Evolutionary conservation across 139 green algal genomes (phyloP).

Genomic region (Deuterostichococcus epilithicus): DNA sequence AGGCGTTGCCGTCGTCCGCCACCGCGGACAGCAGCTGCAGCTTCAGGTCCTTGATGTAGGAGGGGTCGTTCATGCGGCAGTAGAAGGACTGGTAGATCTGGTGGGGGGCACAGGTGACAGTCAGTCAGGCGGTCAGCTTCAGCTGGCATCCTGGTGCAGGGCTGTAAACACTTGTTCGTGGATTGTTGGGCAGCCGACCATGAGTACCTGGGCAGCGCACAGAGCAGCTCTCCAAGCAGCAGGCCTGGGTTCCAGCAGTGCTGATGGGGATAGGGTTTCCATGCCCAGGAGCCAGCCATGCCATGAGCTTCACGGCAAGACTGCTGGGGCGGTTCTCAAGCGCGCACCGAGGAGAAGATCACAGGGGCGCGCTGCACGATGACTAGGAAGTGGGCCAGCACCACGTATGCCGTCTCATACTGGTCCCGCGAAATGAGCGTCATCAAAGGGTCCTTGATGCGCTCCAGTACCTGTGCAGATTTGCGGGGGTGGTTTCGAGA

Average conservation of each 20-base stretch:
- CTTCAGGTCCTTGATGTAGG: conserved; percentile 94
- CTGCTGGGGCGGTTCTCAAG: no score
- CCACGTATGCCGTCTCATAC: conserved; percentile 71
- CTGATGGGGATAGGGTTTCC: no score
- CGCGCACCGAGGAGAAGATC: conserved; percentile 51
- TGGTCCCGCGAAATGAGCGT: conserved; percentile 75
- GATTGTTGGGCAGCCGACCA: no score
- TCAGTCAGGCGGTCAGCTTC: not conserved
- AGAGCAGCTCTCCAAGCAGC: no score
- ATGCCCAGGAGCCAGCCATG: no score
- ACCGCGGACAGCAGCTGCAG: conserved; percentile 86
- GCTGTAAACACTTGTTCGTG: not conserved
- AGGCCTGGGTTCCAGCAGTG: no score
- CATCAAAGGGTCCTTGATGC: conserved; percentile 85
- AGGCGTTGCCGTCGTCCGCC: conserved; percentile 78
- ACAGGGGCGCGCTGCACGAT: conserved; percentile 74
- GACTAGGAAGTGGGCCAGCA: conserved; percentile 84
- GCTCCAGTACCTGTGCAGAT: conserved; percentile 80
- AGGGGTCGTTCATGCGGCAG: conserved; percentile 85
- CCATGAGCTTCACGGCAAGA: no score
- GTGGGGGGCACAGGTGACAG: not conserved
- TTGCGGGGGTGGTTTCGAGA: no score
- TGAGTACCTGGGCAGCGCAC: no score
- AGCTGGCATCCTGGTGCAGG: not conserved
- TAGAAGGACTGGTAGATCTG: conserved; percentile 86